Conservation (phyloP, 2,329 filamentous ascomycete genomes). For the Gliomastix tumulicola region DNA sequence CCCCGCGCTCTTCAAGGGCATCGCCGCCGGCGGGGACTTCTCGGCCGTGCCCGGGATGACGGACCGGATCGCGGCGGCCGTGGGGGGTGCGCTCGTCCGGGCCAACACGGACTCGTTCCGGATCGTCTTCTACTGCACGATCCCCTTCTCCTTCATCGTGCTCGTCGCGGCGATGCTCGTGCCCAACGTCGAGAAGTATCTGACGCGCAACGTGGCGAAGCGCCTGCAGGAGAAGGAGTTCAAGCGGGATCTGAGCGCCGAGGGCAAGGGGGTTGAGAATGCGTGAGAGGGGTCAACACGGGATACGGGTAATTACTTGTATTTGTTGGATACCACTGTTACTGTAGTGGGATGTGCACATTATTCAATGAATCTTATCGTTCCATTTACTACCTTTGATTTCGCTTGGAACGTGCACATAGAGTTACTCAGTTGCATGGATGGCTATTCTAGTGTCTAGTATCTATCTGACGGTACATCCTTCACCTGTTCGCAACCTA, state of each 20-base stretch:
- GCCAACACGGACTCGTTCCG: conserved; percentile 36
- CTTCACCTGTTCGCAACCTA: too few species aligned
- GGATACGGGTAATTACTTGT: too few species aligned
- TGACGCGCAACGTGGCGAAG: conserved; percentile 35
- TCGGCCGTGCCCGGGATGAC: conserved; percentile 24
- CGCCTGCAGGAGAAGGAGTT: conserved; percentile 22
- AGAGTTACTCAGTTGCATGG: too few species aligned
- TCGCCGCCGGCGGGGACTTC: conserved; percentile 21
- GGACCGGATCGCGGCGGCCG: conserved; percentile 20
- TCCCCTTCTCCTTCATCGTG: conserved; percentile 30
- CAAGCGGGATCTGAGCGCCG: neutral
- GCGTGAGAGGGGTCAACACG: too few species aligned
- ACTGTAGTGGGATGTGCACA: too few species aligned
- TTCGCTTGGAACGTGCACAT: too few species aligned
- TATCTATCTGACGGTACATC: too few species aligned
- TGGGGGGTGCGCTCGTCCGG: conserved; percentile 22
- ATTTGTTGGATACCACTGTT: too few species aligned
- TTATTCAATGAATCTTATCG: too few species aligned
- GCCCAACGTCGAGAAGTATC: conserved; percentile 33
- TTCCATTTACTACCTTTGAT: too few species aligned
- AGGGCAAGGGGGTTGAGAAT: too few species aligned
- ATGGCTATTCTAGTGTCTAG: too few species aligned
- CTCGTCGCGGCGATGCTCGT: conserved; percentile 26
- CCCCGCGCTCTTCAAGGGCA: conserved; percentile 21
- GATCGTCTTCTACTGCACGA: conserved; percentile 31